These are phyloP conservation scores for Teratosphaeria viscida DNA, from an alignment of 2,329 filamentous ascomycete genomes.

Conservation along the genomic window DNA sequence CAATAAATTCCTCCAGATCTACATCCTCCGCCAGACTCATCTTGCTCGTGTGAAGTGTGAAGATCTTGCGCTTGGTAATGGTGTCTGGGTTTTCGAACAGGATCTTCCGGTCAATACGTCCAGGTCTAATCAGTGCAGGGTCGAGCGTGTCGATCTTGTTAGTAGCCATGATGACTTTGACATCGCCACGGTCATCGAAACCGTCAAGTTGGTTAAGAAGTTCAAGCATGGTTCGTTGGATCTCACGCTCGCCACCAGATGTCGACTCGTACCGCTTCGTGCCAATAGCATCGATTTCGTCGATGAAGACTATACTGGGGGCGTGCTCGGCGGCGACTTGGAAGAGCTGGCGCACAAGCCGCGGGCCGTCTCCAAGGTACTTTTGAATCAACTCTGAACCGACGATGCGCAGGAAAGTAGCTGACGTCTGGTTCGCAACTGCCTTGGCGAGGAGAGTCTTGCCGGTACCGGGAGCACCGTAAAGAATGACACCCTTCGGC, in stretches of 20 bases:
- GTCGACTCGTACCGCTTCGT: slow-evolving; percentile 98
- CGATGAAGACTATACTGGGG: slow-evolving; percentile 96
- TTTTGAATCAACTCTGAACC: slow-evolving; percentile 97
- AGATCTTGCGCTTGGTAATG: slow-evolving; percentile 96
- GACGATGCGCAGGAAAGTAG: slow-evolving; percentile 93
- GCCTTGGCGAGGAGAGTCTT: slow-evolving; percentile 95
- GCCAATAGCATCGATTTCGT: slow-evolving; percentile 97
- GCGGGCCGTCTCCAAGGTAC: slow-evolving; percentile 90
- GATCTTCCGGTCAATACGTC: slow-evolving; percentile 98
- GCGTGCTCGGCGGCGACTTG: slow-evolving; percentile 92
- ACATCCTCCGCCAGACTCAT: slow-evolving; percentile 95
- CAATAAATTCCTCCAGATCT: slow-evolving; percentile 97
- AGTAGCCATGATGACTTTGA: slow-evolving; percentile 99
- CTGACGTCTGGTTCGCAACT: slow-evolving; percentile 97
- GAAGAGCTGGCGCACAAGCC: slow-evolving; percentile 91
- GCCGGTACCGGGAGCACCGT: slow-evolving; percentile 91
- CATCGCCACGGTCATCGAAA: slow-evolving; percentile 95
- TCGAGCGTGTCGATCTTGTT: slow-evolving; percentile 99
- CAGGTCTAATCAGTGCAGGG: slow-evolving; percentile 88
- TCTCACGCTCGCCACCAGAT: slow-evolving; percentile 91
- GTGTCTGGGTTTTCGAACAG: slow-evolving; percentile 66
- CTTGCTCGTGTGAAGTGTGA: slow-evolving; percentile 94
- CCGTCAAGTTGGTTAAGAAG: slow-evolving; percentile 96
- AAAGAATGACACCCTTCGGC: slow-evolving; percentile 97
- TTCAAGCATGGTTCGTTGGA: slow-evolving; percentile 97